Base-by-base conservation (phyloP, 2,329 filamentous ascomycete species). In the Shiraia bambusicola region DNA sequence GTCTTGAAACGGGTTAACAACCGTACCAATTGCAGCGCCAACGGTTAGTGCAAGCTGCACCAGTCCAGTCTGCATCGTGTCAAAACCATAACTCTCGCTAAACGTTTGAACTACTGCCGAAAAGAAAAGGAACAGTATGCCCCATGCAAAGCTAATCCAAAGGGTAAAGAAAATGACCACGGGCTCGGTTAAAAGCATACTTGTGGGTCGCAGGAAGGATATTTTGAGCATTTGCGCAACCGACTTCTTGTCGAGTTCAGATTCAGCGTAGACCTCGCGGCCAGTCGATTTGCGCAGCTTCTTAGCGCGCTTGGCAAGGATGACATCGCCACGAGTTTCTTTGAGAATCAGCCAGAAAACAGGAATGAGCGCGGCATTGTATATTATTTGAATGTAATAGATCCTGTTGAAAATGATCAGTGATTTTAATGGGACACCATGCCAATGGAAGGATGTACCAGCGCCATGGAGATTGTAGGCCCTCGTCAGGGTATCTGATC, bases 61-160 rank as follows among this genome's bases (percentile, higher is more conserved):
- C 0, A 69, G 47, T 0, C 70, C 69, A 0, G 68, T 72, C 11
- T 66, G 56, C 16, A 62, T 52, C 10, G 37, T 54, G 17, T 30
- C 45, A 47, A 68, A 72, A 35, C 57, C 59, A 44, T 73, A 72
- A 34, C 66, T 69, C 9, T 55, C 34, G 28, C 54, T 58, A 47
- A 70, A 73, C 1, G 69, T 72, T 39, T 72, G 69, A 1, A 65
- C 62, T 1, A 73, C 67, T 7, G 61, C 67, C 19, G 56, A 62
- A 47, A 72, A 72, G 59, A 72, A 72, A 0, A 73, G 56, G 45
- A 69, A 74, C 0, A 73, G 50, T 16, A 72, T 72, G 1, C 70
- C 70, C 69, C 69, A 72, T 0, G 71, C 69, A 42, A 74, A 74
- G 22, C 59, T 65, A 30, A 72, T 69, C 71, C 70, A 74, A 0